These are phyloP conservation scores for Aspergillus clavatus DNA, from an alignment of 2,329 filamentous ascomycete genomes.

Conservation along the genomic window DNA sequence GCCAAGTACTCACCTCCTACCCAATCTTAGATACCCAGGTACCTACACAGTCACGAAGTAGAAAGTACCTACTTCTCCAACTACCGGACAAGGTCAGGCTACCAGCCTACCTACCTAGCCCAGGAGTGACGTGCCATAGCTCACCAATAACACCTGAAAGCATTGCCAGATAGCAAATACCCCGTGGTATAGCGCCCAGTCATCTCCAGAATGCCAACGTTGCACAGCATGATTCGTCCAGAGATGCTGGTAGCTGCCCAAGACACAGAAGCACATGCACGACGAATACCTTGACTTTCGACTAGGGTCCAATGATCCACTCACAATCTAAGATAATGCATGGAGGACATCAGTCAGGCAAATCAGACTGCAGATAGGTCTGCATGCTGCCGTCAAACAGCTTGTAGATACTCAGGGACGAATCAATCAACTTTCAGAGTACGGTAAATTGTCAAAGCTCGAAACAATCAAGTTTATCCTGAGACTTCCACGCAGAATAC, in stretches of 20 bases:
- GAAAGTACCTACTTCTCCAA: too few species aligned
- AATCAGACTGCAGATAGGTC: constrained; percentile 12
- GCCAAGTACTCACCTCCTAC: neutral
- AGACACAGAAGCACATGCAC: constrained; percentile 15
- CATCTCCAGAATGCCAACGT: constrained; percentile 15
- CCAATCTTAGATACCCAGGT: neutral
- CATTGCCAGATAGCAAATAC: constrained; percentile 6
- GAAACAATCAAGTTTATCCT: constrained; percentile 4
- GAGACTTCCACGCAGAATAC: constrained; percentile 8
- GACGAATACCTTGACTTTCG: constrained; percentile 15
- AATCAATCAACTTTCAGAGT: constrained; percentile 10
- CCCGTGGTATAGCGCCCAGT: constrained; percentile 11
- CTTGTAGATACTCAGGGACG: constrained; percentile 6
- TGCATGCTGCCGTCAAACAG: constrained; percentile 12
- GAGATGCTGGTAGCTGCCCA: constrained; percentile 20
- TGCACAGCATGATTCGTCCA: constrained; percentile 21
- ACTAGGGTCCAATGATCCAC: constrained; percentile 12
- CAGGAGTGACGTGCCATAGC: neutral
- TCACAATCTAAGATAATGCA: constrained; percentile 13
- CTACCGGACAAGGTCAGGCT: neutral
- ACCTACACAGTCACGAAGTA: too few species aligned
- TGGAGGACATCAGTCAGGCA: constrained; percentile 9
- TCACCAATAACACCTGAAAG: neutral
- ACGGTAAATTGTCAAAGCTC: constrained; percentile 5
- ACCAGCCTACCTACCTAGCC: neutral